Conservation (phyloP, 2,329 filamentous ascomycete species). For the Epichloe festucae region DNA sequence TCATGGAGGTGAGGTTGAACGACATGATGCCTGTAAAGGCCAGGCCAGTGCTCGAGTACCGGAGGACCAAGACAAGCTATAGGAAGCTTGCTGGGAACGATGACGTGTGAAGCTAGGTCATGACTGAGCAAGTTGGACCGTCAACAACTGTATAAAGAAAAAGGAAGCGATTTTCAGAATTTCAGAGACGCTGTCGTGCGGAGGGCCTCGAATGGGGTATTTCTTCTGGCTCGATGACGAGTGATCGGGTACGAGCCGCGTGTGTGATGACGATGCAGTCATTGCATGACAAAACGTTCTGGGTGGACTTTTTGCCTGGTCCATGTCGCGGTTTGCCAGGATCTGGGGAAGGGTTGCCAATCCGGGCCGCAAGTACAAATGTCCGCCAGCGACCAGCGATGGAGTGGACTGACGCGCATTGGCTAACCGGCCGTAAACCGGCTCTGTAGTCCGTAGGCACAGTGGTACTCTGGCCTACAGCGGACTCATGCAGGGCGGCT, state of each 20-base stretch:
- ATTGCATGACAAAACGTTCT: not conserved
- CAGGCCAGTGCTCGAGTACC: not conserved
- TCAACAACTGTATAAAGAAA: not conserved
- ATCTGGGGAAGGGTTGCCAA: too few relatives aligned
- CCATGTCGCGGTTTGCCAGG: too few relatives aligned
- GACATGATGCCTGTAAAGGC: constrained; percentile 1
- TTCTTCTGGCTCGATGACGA: constrained; percentile 1
- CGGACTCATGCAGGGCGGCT: too few relatives aligned
- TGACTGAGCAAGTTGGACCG: not conserved
- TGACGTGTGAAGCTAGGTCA: not conserved
- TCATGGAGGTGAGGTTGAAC: not conserved
- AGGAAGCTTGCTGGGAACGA: not conserved
- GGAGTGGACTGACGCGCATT: too few relatives aligned
- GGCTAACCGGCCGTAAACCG: too few relatives aligned
- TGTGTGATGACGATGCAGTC: not conserved
- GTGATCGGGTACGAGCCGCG: not conserved
- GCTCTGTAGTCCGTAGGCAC: too few relatives aligned
- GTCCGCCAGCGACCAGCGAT: too few relatives aligned
- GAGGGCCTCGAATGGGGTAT: not conserved
- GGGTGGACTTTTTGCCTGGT: too few relatives aligned
- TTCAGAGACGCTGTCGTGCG: not conserved
- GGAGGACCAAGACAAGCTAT: not conserved
- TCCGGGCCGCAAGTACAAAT: too few relatives aligned
- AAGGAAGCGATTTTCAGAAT: not conserved
- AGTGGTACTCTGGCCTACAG: too few relatives aligned